Conservation (phyloP, 1,284 basidiomycete genomes). For the Sanghuangporus baumii region DNA sequence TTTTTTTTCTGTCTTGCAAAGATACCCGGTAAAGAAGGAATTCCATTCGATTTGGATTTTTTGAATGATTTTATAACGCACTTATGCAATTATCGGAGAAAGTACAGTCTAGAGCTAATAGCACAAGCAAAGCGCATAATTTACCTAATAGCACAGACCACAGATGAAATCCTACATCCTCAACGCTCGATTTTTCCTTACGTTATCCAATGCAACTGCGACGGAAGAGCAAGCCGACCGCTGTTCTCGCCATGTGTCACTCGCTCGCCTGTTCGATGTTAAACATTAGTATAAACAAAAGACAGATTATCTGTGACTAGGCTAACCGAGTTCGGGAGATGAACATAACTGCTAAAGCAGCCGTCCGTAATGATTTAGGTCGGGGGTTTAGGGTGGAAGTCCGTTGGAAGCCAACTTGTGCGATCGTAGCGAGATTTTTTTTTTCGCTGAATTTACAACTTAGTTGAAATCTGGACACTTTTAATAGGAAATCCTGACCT, state of each 20-base stretch:
- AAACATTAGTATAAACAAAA: neutral
- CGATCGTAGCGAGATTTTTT: conserved; percentile 73
- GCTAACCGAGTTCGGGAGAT: conserved; percentile 61
- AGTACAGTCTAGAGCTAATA: neutral
- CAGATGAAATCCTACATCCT: neutral
- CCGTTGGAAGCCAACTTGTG: conserved; percentile 66
- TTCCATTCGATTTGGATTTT: neutral
- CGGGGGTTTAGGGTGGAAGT: conserved; percentile 30
- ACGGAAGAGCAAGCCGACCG: conserved; percentile 55
- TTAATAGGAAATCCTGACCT: conserved; percentile 45
- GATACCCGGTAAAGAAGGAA: neutral
- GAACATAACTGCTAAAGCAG: conserved; percentile 60
- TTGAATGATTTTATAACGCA: neutral
- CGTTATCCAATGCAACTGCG: conserved; percentile 61
- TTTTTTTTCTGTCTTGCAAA: neutral
- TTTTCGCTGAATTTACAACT: conserved; percentile 50
- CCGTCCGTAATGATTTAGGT: conserved; percentile 49
- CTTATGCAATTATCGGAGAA: neutral
- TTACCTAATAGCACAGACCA: neutral
- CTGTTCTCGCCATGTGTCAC: conserved; percentile 57
- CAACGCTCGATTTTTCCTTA: conserved; percentile 38
- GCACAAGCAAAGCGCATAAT: neutral
- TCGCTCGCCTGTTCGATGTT: conserved; percentile 42
- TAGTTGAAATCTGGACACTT: neutral
- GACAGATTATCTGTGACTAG: conserved; percentile 9